Conservation (phyloP, 805 yeast species). For the Saccharomycodes ludwigii region DNA sequence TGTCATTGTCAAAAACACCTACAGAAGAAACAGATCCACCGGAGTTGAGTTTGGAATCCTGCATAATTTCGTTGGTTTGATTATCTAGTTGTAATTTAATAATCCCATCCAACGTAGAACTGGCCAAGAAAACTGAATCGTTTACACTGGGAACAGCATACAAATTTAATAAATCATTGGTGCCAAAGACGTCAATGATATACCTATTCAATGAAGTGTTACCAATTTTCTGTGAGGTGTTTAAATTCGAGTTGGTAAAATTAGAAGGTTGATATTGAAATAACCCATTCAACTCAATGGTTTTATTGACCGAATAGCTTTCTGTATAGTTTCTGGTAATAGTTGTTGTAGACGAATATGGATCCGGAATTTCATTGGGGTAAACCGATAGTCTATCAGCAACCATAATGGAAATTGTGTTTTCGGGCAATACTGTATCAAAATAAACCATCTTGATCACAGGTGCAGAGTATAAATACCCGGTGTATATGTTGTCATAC, state of each 20-base stretch:
- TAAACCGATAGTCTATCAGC: conserved; percentile 39
- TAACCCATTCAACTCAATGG: conserved; percentile 52
- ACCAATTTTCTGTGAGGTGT: conserved; percentile 27
- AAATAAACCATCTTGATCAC: conserved; percentile 31
- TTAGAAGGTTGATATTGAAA: conserved; percentile 72
- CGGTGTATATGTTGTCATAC: conserved; percentile 67
- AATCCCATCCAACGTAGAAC: conserved; percentile 31
- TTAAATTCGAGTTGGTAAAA: conserved; percentile 31
- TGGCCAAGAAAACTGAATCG: conserved; percentile 33
- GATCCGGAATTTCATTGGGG: conserved; percentile 5
- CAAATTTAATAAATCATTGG: conserved; percentile 21
- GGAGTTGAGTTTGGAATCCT: conserved; percentile 6
- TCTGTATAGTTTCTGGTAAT: conserved; percentile 2
- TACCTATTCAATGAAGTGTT: conserved; percentile 34
- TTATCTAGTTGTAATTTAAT: conserved; percentile 20
- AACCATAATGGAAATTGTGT: conserved; percentile 41
- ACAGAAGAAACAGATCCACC: conserved; percentile 15
- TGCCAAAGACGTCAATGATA: conserved; percentile 24
- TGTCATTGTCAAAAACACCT: conserved; percentile 26
- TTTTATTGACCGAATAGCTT: conserved; percentile 21
- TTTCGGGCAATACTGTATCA: conserved; percentile 19
- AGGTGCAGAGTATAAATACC: conserved; percentile 44
- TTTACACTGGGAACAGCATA: conserved; percentile 22
- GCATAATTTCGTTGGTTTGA: conserved; percentile 10
- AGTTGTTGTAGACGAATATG: not conserved